Evolutionary conservation across 2,329 filamentous ascomycete genomes (phyloP).

Genomic region (Orbilia brochopaga): DNA sequence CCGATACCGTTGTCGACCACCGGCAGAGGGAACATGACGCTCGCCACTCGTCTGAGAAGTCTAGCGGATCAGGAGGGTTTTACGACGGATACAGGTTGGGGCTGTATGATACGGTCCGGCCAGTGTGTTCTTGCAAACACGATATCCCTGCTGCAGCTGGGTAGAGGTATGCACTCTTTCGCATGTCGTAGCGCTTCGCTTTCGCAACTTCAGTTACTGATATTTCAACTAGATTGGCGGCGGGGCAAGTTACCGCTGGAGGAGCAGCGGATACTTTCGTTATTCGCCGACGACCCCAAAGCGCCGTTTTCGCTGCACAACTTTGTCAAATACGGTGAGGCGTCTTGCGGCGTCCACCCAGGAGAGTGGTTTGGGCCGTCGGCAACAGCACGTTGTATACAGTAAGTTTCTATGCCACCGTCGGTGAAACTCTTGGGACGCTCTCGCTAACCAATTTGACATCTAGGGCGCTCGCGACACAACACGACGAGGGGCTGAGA

Average conservation of each 20-base stretch:
- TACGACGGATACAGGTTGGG: constrained; percentile 93
- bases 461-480: constrained; percentile 73
- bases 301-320: constrained; percentile 94
- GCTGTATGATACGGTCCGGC: constrained; percentile 97
- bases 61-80: constrained; percentile 77
- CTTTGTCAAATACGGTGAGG: constrained; percentile 86
- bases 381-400: constrained; percentile 89
- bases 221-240: constrained; percentile 71
- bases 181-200: constrained; percentile 14
- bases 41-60: constrained; percentile 81
- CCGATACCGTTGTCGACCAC: constrained; percentile 75
- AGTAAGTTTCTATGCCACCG: constrained; percentile 65
- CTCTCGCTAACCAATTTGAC: constrained; percentile 28
- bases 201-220: constrained; percentile 52
- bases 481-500: constrained; percentile 68
- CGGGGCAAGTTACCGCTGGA: constrained; percentile 65
- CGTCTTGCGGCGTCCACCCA: constrained; percentile 88
- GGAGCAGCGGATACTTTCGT: constrained; percentile 74
- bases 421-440: background rate
- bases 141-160: constrained; percentile 72
- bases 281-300: constrained; percentile 84
- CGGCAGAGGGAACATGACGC: constrained; percentile 79
- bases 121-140: constrained; percentile 92
- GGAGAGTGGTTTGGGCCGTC: constrained; percentile 99
- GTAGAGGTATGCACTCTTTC: constrained; percentile 68